These are phyloP conservation scores for Xylariaceae sp. DNA, from an alignment of 2,329 filamentous ascomycete species.

Conservation along the genomic window DNA sequence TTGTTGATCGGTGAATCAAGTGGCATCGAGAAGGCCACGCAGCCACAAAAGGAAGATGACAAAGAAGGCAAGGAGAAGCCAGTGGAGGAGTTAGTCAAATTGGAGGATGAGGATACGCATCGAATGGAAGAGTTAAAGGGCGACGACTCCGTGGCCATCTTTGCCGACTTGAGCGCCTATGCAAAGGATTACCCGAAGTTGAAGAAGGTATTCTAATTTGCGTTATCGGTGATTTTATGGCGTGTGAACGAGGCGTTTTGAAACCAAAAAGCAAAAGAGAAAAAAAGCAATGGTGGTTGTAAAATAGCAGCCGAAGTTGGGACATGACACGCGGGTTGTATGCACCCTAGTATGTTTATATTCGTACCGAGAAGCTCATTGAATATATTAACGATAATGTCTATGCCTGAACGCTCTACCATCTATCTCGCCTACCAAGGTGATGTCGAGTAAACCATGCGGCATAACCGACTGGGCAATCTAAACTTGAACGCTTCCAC, in stretches of 20 bases:
- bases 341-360: no score
- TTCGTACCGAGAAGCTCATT: no score
- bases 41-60: conserved; percentile 51
- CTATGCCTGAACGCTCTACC: no score
- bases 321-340: no score
- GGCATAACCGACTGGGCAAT: background rate
- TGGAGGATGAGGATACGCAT: conserved; percentile 69
- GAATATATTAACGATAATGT: no score
- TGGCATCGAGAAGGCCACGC: conserved; percentile 51
- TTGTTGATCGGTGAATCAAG: conserved; percentile 69
- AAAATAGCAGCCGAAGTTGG: no score
- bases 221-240: background rate
- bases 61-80: conserved; percentile 58
- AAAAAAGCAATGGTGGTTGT: background rate
- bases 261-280: background rate
- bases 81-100: conserved; percentile 64
- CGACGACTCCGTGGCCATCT: conserved; percentile 44
- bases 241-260: background rate
- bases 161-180: conserved; percentile 41
- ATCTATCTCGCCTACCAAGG: no score
- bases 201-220: conserved; percentile 48
- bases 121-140: conserved; percentile 51
- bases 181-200: conserved; percentile 60
- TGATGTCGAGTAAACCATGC: no score
- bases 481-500: background rate